These are phyloP conservation scores for Lagerstroemia speciosa DNA, from an alignment of 345 rosid genomes.

Conservation along the genomic window DNA sequence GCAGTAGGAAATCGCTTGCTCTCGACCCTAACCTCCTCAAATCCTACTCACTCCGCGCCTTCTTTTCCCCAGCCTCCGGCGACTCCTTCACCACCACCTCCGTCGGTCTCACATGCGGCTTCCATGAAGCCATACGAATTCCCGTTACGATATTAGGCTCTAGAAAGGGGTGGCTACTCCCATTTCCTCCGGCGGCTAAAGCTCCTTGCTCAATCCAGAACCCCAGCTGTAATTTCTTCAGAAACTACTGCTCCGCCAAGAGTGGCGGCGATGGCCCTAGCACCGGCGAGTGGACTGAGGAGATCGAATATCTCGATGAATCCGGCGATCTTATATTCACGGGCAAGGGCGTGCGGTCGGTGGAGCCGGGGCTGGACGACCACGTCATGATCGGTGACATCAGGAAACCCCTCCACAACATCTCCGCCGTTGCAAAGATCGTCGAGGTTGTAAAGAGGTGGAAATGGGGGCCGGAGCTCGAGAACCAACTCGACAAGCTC, in stretches of 20 bases:
- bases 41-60: constrained; percentile 2
- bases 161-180: background rate
- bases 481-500: constrained; percentile 69
- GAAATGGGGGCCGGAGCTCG: constrained; percentile 99
- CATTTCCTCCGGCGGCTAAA: constrained; percentile 1
- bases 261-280: constrained; percentile 17
- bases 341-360: constrained; percentile 80
- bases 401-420: constrained; percentile 69
- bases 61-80: background rate
- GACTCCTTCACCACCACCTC: background rate
- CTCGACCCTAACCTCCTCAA: background rate
- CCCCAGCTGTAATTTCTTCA: constrained; percentile 12
- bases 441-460: constrained; percentile 89
- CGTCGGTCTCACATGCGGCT: background rate
- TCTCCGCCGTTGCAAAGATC: constrained; percentile 76
- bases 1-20: constrained; percentile 2
- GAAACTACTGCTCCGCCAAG: constrained; percentile 45
- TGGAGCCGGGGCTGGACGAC: constrained; percentile 79
- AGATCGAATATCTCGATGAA: constrained; percentile 85
- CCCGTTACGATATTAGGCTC: background rate
- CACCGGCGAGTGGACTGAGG: constrained; percentile 65
- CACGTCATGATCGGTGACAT: constrained; percentile 80
- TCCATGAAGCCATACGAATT: background rate
- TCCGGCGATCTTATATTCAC: constrained; percentile 69
- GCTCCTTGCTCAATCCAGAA: constrained; percentile 6